Evolutionary conservation across 116 monocot species (phyloP).

Genomic region (Posidonia oceanica): DNA sequence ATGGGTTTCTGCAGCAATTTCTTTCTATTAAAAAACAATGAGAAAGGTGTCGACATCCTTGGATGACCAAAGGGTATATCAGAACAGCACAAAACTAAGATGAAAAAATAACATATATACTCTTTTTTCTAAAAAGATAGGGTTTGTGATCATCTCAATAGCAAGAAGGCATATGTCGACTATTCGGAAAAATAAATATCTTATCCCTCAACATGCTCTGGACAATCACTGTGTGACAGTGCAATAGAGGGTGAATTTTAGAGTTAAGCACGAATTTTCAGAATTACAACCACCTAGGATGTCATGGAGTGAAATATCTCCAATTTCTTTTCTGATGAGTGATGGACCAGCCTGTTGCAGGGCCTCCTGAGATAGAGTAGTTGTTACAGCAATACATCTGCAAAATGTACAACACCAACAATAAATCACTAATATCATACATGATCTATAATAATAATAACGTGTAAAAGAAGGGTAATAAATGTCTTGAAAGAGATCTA

Average conservation of each 20-base stretch:
- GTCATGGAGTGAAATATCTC: constrained; percentile 66
- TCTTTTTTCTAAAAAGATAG: too few species aligned
- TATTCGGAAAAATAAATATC: too few species aligned
- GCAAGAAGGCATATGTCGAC: too few species aligned
- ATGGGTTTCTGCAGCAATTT: constrained; percentile 25
- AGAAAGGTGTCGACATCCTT: too few species aligned
- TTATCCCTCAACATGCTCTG: neutral
- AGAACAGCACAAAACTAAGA: too few species aligned
- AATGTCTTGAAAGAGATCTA: neutral
- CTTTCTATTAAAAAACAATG: neutral
- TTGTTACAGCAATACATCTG: constrained; percentile 97
- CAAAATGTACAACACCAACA: constrained; percentile 7
- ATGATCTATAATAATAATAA: neutral
- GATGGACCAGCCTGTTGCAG: constrained; percentile 65
- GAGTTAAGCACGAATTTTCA: constrained; percentile 48
- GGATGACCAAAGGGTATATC: too few species aligned
- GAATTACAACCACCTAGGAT: constrained; percentile 50
- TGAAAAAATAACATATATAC: too few species aligned
- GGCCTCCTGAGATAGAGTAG: constrained; percentile 60
- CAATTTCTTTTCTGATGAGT: constrained; percentile 74
- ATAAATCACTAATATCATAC: constrained; percentile 1
- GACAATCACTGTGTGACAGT: neutral
- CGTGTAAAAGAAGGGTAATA: neutral
- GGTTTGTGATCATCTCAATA: too few species aligned
- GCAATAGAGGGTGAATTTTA: neutral